A percentile compares a stretch with the other conserved stretches of the same genome.
These are phyloP conservation scores for Millerozyma miso DNA, from an alignment of 805 yeast species.

Conservation along the genomic window DNA sequence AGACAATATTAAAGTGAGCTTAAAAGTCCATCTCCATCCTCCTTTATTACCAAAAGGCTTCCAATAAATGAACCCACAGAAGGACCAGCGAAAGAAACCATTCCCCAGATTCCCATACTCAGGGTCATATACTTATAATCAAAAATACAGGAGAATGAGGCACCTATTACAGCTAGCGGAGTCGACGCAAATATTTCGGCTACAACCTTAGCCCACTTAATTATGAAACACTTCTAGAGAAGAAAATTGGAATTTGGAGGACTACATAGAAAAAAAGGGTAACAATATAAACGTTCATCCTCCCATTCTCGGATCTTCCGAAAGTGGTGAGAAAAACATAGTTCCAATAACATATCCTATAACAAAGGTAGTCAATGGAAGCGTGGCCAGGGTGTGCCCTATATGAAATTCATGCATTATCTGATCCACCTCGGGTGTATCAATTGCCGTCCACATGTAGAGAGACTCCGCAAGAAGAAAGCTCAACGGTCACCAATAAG, in stretches of 20 bases:
- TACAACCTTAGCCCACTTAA: constrained; percentile 43
- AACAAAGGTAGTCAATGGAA: constrained; percentile 49
- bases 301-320: constrained; percentile 50
- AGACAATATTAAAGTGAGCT: constrained; percentile 40
- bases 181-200: constrained; percentile 52
- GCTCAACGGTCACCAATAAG: constrained; percentile 26
- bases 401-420: constrained; percentile 41
- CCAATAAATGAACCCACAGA: constrained; percentile 53
- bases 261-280: constrained; percentile 43
- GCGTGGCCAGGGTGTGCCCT: constrained; percentile 36
- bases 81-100: constrained; percentile 49
- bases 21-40: constrained; percentile 47
- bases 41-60: constrained; percentile 39
- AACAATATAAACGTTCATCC: constrained; percentile 42
- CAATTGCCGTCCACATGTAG: constrained; percentile 49
- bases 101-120: constrained; percentile 45
- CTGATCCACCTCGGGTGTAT: constrained; percentile 43
- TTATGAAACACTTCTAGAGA: constrained; percentile 43
- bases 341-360: constrained; percentile 60
- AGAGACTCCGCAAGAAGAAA: constrained; percentile 42
- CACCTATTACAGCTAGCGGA: constrained; percentile 51
- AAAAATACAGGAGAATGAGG: constrained; percentile 45
- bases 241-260: constrained; percentile 50
- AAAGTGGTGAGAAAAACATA: constrained; percentile 49
- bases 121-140: constrained; percentile 35